Conservation (phyloP, 768 basidiomycete genomes). For the Leucocoprinus birnbaumii region DNA sequence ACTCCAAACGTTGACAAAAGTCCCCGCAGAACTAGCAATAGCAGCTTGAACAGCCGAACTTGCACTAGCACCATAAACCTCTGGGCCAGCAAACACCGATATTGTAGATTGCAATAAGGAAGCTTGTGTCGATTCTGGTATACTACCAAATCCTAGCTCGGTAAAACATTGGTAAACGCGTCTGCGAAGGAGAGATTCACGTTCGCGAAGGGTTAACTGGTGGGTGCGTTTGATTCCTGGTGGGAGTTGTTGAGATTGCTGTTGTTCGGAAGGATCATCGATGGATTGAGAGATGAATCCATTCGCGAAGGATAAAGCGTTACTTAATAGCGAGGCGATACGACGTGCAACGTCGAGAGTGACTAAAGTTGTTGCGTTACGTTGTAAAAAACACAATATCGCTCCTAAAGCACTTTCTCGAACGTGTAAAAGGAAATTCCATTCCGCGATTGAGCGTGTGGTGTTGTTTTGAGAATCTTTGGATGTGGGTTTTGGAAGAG, state of each 20-base stretch:
- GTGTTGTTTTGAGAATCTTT: conserved; percentile 69
- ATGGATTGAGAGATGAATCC: conserved; percentile 72
- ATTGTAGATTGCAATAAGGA: conserved; percentile 80
- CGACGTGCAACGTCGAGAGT: conserved; percentile 91
- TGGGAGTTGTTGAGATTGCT: conserved; percentile 25
- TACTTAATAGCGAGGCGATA: conserved; percentile 81
- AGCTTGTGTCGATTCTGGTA: conserved; percentile 81
- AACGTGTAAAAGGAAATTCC: conserved; percentile 89
- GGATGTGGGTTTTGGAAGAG: conserved; percentile 89
- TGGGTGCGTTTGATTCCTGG: conserved; percentile 26
- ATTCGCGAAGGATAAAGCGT: conserved; percentile 86
- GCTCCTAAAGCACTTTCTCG: conserved; percentile 89
- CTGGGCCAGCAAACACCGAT: conserved; percentile 81
- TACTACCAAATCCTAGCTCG: conserved; percentile 71
- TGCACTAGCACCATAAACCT: conserved; percentile 37
- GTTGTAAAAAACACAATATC: conserved; percentile 81
- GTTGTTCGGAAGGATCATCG: conserved; percentile 56
- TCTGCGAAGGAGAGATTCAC: conserved; percentile 81
- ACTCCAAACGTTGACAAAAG: conserved; percentile 85
- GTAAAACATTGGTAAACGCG: conserved; percentile 90
- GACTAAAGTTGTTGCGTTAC: conserved; percentile 73
- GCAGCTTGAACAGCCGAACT: conserved; percentile 89
- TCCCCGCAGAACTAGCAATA: conserved; percentile 81
- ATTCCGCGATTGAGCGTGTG: conserved; percentile 72
- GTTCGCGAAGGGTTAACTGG: conserved; percentile 62